phyloP scores from a whole-genome alignment of 148 eudicot species.

The Camellia granthamiana region DNA sequence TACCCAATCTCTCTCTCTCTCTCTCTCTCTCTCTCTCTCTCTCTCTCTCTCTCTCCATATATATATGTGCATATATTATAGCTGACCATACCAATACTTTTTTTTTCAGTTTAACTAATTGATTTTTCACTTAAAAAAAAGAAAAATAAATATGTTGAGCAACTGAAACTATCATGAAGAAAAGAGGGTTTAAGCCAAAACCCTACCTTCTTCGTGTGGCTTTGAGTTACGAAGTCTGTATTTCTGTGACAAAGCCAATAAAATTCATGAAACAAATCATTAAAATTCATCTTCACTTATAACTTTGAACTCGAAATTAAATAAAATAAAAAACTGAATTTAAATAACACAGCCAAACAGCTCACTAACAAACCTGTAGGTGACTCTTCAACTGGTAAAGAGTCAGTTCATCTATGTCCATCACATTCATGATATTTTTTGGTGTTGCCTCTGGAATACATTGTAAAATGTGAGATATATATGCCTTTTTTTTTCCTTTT shows the following conservation, averaged over 20 bases:
- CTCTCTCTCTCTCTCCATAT: too few relatives aligned
- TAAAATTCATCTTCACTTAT: background rate
- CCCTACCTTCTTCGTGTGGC: background rate
- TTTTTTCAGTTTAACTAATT: too few relatives aligned
- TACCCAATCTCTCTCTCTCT: too few relatives aligned
- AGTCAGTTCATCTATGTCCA: conserved; percentile 1
- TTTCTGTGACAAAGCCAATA: conserved; percentile 7
- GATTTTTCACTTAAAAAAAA: too few relatives aligned
- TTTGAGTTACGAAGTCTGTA: conserved; percentile 3
- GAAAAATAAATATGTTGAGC: too few relatives aligned
- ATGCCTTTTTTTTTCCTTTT: too few relatives aligned
- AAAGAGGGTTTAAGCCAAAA: background rate
- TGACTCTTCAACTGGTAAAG: conserved; percentile 5
- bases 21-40: too few relatives aligned
- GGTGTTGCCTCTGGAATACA: conserved; percentile 2
- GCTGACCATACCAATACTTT: too few relatives aligned
- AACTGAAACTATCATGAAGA: background rate
- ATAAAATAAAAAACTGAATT: too few relatives aligned
- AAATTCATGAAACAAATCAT: background rate
- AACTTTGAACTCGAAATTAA: background rate
- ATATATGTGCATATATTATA: too few relatives aligned
- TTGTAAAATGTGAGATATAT: background rate
- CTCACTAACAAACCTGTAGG: background rate
- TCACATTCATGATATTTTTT: background rate
- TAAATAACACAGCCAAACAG: background rate